Conservation (phyloP, 345 rosid genomes). For the Ricinus communis region DNA sequence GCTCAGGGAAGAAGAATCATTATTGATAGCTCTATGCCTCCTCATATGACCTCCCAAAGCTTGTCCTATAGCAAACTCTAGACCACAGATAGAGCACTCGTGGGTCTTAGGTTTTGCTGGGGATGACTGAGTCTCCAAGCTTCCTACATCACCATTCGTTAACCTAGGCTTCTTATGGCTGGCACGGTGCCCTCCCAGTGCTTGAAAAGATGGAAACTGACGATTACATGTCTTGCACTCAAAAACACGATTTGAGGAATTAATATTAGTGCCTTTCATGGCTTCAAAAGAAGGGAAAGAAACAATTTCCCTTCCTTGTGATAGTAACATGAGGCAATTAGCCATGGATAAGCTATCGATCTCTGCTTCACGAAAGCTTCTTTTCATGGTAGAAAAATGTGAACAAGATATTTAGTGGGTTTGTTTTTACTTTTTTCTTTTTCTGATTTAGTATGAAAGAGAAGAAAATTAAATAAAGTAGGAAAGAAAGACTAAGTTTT, state of each 20-base stretch:
- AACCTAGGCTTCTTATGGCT: constrained; percentile 67
- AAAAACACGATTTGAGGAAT: constrained; percentile 40
- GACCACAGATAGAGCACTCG: constrained; percentile 86
- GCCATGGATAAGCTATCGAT: constrained; percentile 49
- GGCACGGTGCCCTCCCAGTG: constrained; percentile 68
- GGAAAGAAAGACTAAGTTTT: not conserved
- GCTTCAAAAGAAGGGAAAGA: constrained; percentile 11
- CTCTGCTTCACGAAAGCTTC: constrained; percentile 35
- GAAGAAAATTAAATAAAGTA: not conserved
- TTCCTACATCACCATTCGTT: constrained; percentile 7
- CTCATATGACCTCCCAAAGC: constrained; percentile 77
- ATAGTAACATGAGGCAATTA: constrained; percentile 51
- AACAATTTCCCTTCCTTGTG: constrained; percentile 26
- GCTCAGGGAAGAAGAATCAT: not conserved
- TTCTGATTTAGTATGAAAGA: not conserved
- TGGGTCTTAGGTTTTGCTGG: constrained; percentile 53
- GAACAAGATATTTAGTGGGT: not conserved
- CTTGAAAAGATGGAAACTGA: constrained; percentile 59
- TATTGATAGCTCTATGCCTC: constrained; percentile 42
- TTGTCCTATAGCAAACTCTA: constrained; percentile 75
- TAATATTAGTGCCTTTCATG: not conserved
- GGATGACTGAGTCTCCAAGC: constrained; percentile 11
- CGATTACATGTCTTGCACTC: constrained; percentile 73
- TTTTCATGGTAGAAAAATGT: constrained; percentile 38
- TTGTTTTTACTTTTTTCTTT: not conserved